Conservation (phyloP, 129 eudicot species). For the Centella asiatica region DNA sequence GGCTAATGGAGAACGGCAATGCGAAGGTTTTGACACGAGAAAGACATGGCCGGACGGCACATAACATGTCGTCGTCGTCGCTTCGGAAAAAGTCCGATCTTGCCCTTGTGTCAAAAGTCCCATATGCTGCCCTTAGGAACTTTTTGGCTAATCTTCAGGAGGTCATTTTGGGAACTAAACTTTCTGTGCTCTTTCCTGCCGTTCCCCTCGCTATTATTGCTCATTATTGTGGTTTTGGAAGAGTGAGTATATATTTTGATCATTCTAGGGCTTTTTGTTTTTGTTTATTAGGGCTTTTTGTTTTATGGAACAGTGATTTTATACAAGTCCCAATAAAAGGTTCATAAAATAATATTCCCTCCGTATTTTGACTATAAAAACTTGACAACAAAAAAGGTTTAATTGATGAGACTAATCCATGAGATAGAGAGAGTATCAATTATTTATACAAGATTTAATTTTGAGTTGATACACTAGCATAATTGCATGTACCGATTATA, state of each 20-base stretch:
- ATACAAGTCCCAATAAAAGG: too few species aligned
- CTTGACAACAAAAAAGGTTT: too few species aligned
- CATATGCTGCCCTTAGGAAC: slow-evolving; percentile 16
- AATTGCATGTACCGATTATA: too few species aligned
- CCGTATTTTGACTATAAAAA: too few species aligned
- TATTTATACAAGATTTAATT: too few species aligned
- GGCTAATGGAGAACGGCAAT: slow-evolving; percentile 62
- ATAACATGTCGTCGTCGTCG: slow-evolving; percentile 65
- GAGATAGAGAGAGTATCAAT: too few species aligned
- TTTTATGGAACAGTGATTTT: slow-evolving; percentile 6
- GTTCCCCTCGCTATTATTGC: slow-evolving; percentile 73
- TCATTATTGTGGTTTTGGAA: slow-evolving; percentile 27
- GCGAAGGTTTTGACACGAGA: slow-evolving; percentile 42
- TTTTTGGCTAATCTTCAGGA: slow-evolving; percentile 63
- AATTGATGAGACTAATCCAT: too few species aligned
- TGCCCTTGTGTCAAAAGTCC: slow-evolving; percentile 41
- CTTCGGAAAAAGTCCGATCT: slow-evolving; percentile 73
- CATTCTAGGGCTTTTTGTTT: not conserved
- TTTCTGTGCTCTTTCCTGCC: slow-evolving; percentile 51
- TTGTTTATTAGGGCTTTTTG: too few species aligned
- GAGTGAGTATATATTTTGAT: slow-evolving; percentile 33
- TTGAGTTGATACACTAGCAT: too few species aligned
- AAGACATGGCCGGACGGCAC: slow-evolving; percentile 67
- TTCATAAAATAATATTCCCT: too few species aligned
- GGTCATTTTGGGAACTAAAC: slow-evolving; percentile 84